These are phyloP conservation scores for Musa balbisiana DNA, from an alignment of 202 grass and related monocot genomes.

Conservation along the genomic window DNA sequence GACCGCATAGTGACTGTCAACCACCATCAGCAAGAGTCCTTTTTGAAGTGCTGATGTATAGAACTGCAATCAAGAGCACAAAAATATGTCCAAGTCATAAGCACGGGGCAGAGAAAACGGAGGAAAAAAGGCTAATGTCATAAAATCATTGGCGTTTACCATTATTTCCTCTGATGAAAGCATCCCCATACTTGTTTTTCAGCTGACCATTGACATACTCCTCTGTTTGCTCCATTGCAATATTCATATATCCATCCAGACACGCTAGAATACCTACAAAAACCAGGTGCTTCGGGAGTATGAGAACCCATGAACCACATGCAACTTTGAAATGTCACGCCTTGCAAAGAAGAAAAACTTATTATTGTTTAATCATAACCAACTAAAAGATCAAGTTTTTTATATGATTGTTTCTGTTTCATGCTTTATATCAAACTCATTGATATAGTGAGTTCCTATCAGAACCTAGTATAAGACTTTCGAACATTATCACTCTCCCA, in stretches of 20 bases:
- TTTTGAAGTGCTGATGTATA: constrained; percentile 25
- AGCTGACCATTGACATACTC: constrained; percentile 71
- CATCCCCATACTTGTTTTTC: constrained; percentile 87
- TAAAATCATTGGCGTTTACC: constrained; percentile 12
- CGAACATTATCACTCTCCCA: too few species aligned
- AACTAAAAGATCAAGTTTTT: too few species aligned
- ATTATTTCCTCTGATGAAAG: constrained; percentile 83
- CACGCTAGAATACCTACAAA: constrained; percentile 69
- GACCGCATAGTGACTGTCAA: neutral
- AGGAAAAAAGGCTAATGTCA: too few species aligned
- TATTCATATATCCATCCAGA: constrained; percentile 94
- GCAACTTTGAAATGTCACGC: too few species aligned
- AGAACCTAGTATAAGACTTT: too few species aligned
- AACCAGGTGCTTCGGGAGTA: neutral
- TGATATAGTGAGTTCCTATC: too few species aligned
- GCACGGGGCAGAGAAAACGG: neutral
- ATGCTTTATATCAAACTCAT: too few species aligned
- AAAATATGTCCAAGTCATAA: neutral
- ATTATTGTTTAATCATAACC: too few species aligned
- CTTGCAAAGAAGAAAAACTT: too few species aligned
- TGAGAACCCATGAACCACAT: neutral
- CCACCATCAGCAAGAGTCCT: constrained; percentile 12
- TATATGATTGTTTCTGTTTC: too few species aligned
- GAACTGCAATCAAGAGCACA: constrained; percentile 6
- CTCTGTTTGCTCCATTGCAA: constrained; percentile 92